phyloP scores from a whole-genome alignment of 768 basidiomycete species.

The Amanita rubescens region DNA sequence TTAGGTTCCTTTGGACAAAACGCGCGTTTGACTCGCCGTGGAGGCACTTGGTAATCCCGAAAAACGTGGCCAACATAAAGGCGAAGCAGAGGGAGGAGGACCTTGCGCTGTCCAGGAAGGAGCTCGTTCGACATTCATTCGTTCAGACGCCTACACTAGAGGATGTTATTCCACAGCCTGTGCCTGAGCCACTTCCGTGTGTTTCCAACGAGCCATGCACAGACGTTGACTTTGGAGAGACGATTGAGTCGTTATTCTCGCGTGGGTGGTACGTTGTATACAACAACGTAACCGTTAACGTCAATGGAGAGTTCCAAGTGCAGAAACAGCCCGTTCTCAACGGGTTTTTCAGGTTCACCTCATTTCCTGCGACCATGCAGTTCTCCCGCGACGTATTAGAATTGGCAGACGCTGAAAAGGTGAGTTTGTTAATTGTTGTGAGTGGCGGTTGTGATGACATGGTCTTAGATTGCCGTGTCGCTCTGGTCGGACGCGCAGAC shows the following conservation, averaged over 20 bases:
- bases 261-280: conserved; percentile 4
- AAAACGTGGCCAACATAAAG: background rate
- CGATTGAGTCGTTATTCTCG: background rate
- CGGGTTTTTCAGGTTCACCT: background rate
- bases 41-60: background rate
- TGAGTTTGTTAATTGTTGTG: background rate
- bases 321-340: conserved; percentile 1
- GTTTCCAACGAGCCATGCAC: background rate
- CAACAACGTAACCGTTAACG: background rate
- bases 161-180: background rate
- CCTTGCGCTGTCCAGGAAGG: background rate
- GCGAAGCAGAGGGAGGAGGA: background rate
- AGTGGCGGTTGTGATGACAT: background rate
- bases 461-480: background rate
- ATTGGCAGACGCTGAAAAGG: background rate
- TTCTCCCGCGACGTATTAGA: background rate
- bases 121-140: background rate
- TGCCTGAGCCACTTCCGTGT: background rate
- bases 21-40: background rate
- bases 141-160: background rate
- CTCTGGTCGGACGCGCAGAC: background rate
- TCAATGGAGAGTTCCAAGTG: background rate
- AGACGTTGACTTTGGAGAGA: background rate
- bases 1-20: background rate
- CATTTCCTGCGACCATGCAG: background rate